phyloP scores from a whole-genome alignment of 2,329 filamentous ascomycete genomes.

The Triangularia setosa region DNA sequence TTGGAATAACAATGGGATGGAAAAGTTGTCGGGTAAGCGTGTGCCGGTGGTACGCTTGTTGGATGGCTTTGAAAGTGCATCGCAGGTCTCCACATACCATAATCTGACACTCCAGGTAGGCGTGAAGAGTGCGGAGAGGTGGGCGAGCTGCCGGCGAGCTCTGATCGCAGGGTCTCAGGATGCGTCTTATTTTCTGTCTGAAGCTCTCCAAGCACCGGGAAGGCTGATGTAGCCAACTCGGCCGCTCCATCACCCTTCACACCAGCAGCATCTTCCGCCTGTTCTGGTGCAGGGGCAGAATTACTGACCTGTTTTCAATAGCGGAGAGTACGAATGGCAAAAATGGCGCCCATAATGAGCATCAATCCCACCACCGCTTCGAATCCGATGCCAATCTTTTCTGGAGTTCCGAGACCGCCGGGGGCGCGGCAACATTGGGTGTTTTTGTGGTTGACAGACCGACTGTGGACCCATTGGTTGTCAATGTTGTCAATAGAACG shows the following conservation, averaged over 20 bases:
- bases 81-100: neutral
- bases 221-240: neutral
- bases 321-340: neutral
- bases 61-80: neutral
- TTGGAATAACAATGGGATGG: neutral
- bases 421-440: neutral
- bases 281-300: neutral
- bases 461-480: neutral
- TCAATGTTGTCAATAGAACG: neutral
- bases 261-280: neutral
- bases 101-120: neutral
- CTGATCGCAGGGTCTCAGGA: neutral
- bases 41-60: neutral
- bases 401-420: neutral
- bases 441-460: neutral
- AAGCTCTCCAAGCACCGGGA: neutral
- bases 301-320: neutral
- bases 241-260: neutral
- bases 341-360: neutral
- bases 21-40: neutral
- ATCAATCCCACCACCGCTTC: neutral
- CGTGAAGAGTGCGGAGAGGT: neutral
- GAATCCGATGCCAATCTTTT: neutral
- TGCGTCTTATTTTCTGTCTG: neutral
- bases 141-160: neutral